Evolutionary conservation across 257 asterid species (phyloP), one percentile per base, ranked within the genome.

Genomic region (Scutellaria minor): DNA sequence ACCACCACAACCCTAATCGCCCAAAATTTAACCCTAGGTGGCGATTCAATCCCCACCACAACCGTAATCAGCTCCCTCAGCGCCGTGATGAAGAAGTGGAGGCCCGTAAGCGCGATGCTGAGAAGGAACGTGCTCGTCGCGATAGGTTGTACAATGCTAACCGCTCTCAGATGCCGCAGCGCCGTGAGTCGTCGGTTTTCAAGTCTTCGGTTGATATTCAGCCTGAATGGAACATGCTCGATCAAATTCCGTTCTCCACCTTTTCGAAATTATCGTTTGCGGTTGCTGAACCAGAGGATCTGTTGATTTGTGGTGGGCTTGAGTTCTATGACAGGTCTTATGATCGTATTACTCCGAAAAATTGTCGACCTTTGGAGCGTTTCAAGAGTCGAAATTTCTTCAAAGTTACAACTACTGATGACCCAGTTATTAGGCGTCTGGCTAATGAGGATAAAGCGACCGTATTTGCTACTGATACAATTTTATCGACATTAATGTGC

Each of bases 161-260:
- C 58, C 90, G 96, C 7, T 84, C 94, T 0, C 86, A 86, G 86
- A 78, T 80, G 85, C 82, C 91, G 6, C 89, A 78, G 74, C 90
- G 99, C 44, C 87, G 99, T 0, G 99, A 95, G 55, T 85, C 92
- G 1, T 73, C 98, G 0, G 98, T 87, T 41, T 90, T 90, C 74
- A 95, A 95, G 77, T 90, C 97, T 0, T 88, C 96, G 0, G 99
- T 95, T 2, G 99, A 95, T 77, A 95, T 95, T 74, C 99, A 92
- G 76, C 99, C 99, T 0, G 99, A 95, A 51, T 95, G 99, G 99
- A 95, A 92, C 13, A 95, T 95, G 99, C 87, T 95, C 0, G 99
- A 95, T 60, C 99, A 95, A 76, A 92, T 95, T 48, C 99, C 99
- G 0, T 95, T 95, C 86, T 92, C 99, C 5, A 95, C 94, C 1